phyloP scores from a whole-genome alignment of 2,329 filamentous ascomycete genomes.

The Claviceps maximensis region DNA sequence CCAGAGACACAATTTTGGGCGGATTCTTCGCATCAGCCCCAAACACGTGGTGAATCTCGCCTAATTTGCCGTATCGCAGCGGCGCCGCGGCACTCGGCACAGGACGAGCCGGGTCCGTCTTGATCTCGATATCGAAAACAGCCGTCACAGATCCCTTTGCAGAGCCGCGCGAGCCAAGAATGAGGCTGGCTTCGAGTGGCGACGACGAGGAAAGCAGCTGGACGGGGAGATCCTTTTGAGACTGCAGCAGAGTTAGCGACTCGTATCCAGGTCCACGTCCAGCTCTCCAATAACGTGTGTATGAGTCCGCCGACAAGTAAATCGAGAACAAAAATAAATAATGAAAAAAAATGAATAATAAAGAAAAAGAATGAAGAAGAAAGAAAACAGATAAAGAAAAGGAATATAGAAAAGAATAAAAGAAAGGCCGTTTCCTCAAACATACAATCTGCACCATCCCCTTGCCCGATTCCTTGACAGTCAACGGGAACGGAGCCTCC shows the following conservation, averaged over 20 bases:
- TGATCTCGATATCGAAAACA: constrained; percentile 60
- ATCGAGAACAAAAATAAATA: too few species aligned
- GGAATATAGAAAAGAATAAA: too few species aligned
- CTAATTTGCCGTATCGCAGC: constrained; percentile 69
- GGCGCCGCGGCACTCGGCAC: constrained; percentile 50
- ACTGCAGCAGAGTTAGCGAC: constrained; percentile 32
- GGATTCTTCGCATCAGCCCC: constrained; percentile 66
- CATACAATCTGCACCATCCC: constrained; percentile 72
- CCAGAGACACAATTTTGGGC: constrained; percentile 62
- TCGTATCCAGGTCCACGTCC: not conserved
- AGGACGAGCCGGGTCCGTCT: constrained; percentile 47
- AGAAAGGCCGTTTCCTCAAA: constrained; percentile 9
- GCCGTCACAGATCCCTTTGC: constrained; percentile 52
- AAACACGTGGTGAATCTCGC: constrained; percentile 89
- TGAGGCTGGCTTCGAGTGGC: constrained; percentile 65
- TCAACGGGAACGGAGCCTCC: constrained; percentile 77
- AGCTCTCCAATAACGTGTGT: not conserved
- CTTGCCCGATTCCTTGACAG: constrained; percentile 78
- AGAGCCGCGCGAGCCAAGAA: constrained; percentile 77
- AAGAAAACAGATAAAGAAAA: too few species aligned
- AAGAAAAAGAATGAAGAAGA: too few species aligned
- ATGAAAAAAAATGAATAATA: too few species aligned
- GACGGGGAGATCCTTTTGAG: constrained; percentile 75
- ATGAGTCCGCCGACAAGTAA: too few species aligned
- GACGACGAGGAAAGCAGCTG: constrained; percentile 59